A percentile compares a stretch with the other conserved stretches of the same genome.
These are phyloP conservation scores for Aspergillus tubingensis DNA, from an alignment of 2,329 filamentous ascomycete species.

Conservation along the genomic window DNA sequence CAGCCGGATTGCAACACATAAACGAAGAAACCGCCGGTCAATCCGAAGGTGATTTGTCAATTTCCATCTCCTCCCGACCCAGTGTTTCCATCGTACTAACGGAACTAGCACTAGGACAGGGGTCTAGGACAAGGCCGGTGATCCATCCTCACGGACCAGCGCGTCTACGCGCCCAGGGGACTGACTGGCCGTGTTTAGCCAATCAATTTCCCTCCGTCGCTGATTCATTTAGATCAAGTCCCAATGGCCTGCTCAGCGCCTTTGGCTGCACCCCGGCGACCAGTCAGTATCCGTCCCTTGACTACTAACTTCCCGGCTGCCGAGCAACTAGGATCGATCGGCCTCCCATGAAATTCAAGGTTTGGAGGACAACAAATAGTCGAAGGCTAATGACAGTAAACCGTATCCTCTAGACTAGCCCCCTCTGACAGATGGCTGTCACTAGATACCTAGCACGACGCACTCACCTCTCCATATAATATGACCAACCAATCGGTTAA, in stretches of 20 bases:
- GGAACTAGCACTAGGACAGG: neutral
- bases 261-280: neutral
- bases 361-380: constrained; percentile 1
- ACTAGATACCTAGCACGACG: neutral
- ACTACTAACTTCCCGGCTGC: neutral
- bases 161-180: neutral
- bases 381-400: neutral
- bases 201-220: neutral
- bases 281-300: neutral
- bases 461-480: neutral
- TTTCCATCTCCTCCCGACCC: neutral
- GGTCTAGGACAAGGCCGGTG: constrained; percentile 15
- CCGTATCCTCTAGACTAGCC: neutral
- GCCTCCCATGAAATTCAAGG: neutral
- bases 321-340: neutral
- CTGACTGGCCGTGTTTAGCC: neutral
- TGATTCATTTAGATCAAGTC: neutral
- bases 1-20: neutral
- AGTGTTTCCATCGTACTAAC: neutral
- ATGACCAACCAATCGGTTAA: neutral
- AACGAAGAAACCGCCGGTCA: neutral
- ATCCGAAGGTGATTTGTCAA: neutral
- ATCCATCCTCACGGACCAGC: constrained; percentile 13
- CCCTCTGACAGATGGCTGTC: neutral
- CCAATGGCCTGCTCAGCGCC: neutral